phyloP scores from a whole-genome alignment of 179 eudicot genomes.

The Actinidia polygama region DNA sequence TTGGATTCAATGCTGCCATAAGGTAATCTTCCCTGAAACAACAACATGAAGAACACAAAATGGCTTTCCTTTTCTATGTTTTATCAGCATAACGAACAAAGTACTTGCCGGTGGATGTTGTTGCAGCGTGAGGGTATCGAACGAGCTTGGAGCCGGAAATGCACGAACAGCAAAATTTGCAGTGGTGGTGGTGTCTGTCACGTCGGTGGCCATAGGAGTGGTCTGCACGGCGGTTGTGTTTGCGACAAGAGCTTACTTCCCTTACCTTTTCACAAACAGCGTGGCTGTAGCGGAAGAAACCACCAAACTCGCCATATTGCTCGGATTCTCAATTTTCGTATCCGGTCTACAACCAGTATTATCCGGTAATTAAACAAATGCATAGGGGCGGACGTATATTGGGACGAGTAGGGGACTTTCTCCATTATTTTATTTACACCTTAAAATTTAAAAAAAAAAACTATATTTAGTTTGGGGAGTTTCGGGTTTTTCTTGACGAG shows the following conservation, averaged over 20 bases:
- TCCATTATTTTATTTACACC: too few relatives aligned
- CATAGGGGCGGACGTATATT: too few relatives aligned
- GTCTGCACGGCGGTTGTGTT: conserved; percentile 50
- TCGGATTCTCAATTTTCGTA: conserved; percentile 65
- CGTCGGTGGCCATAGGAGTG: conserved; percentile 67
- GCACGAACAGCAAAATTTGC: conserved; percentile 61
- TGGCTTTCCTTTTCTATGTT: not conserved
- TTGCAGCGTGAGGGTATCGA: conserved; percentile 81
- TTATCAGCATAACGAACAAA: not conserved
- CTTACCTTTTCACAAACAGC: conserved; percentile 72
- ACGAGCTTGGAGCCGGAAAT: conserved; percentile 84
- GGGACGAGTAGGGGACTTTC: too few relatives aligned
- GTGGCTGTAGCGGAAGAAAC: conserved; percentile 66
- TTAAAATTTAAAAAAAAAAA: too few relatives aligned
- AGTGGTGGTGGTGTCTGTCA: conserved; percentile 64
- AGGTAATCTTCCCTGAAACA: conserved; percentile 44
- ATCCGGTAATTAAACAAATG: conserved; percentile 49
- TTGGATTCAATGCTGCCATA: conserved; percentile 86
- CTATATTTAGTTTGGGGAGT: too few relatives aligned
- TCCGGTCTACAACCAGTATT: conserved; percentile 88
- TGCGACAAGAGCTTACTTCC: conserved; percentile 64
- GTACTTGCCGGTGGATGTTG: not conserved
- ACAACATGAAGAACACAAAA: not conserved
- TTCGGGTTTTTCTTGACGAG: too few relatives aligned
- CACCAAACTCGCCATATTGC: conserved; percentile 59